Percentiles rank a stretch among this genome's conserved stretches.
phyloP scores from a whole-genome alignment of 805 yeast species.

The Wickerhamiella sorbophila region DNA sequence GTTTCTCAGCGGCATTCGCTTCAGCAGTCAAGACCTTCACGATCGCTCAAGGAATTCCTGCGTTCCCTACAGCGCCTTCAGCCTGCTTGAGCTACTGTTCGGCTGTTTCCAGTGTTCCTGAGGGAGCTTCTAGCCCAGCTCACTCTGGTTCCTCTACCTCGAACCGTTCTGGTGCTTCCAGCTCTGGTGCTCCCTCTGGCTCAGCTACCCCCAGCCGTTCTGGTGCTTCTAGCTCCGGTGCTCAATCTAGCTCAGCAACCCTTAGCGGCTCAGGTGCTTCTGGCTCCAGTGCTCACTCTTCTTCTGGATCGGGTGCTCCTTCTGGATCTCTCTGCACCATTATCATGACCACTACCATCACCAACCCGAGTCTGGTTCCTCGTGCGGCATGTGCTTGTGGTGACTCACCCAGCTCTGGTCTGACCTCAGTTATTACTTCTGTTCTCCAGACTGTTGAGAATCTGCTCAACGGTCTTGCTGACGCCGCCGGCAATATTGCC shows the following conservation, averaged over 20 bases:
- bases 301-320: neutral
- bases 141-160: neutral
- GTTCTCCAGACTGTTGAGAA: slow-evolving; percentile 7
- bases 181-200: neutral
- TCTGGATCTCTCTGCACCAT: neutral
- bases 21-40: neutral
- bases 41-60: neutral
- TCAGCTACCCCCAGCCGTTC: neutral
- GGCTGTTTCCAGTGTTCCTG: neutral
- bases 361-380: too few species aligned
- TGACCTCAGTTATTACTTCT: slow-evolving; percentile 13
- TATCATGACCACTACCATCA: too few species aligned
- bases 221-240: too few species aligned
- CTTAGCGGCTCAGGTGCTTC: too few species aligned
- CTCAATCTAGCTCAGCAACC: too few species aligned
- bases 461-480: too few species aligned
- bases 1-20: neutral
- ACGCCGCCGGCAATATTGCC: too few species aligned
- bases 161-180: neutral
- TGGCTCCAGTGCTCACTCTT: too few species aligned
- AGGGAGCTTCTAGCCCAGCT: neutral
- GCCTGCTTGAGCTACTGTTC: neutral
- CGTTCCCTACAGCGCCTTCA: neutral
- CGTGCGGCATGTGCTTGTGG: neutral
- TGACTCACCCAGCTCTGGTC: too few species aligned